A percentile compares a stretch with the other conserved stretches of the same genome.
Evolutionary conservation across 306 rosid species (phyloP).

Genomic region (Biancaea sappan): DNA sequence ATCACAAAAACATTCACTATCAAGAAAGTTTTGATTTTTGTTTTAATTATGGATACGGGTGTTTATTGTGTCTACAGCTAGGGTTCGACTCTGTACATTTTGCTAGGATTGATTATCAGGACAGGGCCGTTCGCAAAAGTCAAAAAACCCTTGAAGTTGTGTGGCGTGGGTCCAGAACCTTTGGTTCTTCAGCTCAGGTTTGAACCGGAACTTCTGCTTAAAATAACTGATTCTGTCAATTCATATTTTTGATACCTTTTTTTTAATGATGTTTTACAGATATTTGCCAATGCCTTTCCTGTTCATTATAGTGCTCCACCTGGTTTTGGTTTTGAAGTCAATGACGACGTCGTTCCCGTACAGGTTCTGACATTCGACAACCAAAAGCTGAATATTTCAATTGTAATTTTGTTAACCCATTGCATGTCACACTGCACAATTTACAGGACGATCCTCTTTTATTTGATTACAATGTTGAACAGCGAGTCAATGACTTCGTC

Average conservation of each 20-base stretch:
- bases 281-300: constrained; percentile 85
- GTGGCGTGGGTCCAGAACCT: constrained; percentile 87
- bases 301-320: constrained; percentile 71
- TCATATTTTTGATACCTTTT: constrained; percentile 3
- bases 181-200: constrained; percentile 89
- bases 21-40: background rate
- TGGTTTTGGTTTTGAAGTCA: constrained; percentile 76
- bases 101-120: constrained; percentile 90
- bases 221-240: background rate
- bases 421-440: constrained; percentile 26
- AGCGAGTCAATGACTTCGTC: constrained; percentile 70
- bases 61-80: constrained; percentile 50
- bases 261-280: constrained; percentile 42
- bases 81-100: constrained; percentile 96
- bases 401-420: constrained; percentile 27
- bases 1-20: background rate
- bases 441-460: constrained; percentile 80
- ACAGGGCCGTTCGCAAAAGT: constrained; percentile 67
- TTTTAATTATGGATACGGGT: background rate
- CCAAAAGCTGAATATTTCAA: background rate
- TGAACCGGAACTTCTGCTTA: constrained; percentile 10
- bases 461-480: constrained; percentile 64
- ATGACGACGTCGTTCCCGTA: constrained; percentile 41
- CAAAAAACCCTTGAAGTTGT: constrained; percentile 89
- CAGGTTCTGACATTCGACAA: constrained; percentile 55